These are phyloP conservation scores for Coemansia sp. DNA, from an alignment of 192 early-diverging fungal genomes.

Conservation along the genomic window DNA sequence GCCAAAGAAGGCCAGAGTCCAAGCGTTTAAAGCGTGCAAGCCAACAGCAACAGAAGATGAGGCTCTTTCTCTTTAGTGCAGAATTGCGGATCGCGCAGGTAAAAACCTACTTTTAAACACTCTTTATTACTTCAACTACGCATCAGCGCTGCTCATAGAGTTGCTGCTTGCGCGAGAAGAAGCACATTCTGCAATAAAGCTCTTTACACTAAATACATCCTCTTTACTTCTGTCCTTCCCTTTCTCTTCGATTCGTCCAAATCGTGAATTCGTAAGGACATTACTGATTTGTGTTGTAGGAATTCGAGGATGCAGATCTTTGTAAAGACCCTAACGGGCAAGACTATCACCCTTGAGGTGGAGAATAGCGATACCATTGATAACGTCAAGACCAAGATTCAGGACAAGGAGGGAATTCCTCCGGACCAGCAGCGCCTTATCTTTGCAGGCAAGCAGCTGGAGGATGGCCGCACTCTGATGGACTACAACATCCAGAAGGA, in stretches of 20 bases:
- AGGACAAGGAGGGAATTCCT: conserved; percentile 85
- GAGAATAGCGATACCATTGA: conserved; percentile 84
- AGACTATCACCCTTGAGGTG: conserved; percentile 86
- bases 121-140: conserved; percentile 11
- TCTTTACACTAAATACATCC: conserved; percentile 17
- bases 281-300: conserved; percentile 6
- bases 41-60: conserved; percentile 2
- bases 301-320: conserved; percentile 66
- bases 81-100: conserved; percentile 58
- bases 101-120: conserved; percentile 27
- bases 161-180: conserved; percentile 43
- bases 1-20: neutral
- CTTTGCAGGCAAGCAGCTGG: conserved; percentile 81
- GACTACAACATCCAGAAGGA: conserved; percentile 89
- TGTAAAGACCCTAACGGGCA: conserved; percentile 85
- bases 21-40: neutral
- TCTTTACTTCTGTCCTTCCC: conserved; percentile 1
- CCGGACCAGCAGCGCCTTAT: conserved; percentile 83
- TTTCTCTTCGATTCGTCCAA: conserved; percentile 3
- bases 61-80: conserved; percentile 53
- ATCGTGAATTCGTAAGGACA: neutral
- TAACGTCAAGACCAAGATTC: conserved; percentile 82
- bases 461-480: conserved; percentile 69
- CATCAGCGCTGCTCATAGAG: neutral
- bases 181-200: conserved; percentile 37